These are phyloP conservation scores for Teratosphaeria viscida DNA, from an alignment of 2,329 filamentous ascomycete species.

Conservation along the genomic window DNA sequence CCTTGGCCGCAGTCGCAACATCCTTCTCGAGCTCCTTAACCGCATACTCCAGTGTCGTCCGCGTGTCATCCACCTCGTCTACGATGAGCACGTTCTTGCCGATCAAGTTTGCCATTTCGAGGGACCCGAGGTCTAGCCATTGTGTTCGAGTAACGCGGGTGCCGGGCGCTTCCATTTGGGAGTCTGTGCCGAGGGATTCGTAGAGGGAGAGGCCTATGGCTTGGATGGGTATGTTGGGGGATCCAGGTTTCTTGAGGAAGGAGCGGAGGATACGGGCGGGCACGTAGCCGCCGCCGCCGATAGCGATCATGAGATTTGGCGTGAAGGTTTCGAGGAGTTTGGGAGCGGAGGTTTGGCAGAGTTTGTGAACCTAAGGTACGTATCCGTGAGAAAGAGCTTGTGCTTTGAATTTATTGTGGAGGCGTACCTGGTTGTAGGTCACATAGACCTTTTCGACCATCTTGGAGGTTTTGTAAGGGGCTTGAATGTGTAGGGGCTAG, in stretches of 20 bases:
- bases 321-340: slow-evolving; percentile 75
- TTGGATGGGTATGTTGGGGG: slow-evolving; percentile 95
- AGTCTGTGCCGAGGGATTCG: slow-evolving; percentile 58
- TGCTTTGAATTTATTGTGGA: not conserved
- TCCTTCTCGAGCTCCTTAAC: slow-evolving; percentile 92
- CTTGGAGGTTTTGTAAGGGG: slow-evolving; percentile 4
- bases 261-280: slow-evolving; percentile 94
- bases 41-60: slow-evolving; percentile 88
- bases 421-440: slow-evolving; percentile 70
- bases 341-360: slow-evolving; percentile 78
- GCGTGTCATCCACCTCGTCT: slow-evolving; percentile 90
- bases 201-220: slow-evolving; percentile 97
- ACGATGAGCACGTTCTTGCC: slow-evolving; percentile 89
- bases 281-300: slow-evolving; percentile 94
- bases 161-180: slow-evolving; percentile 61
- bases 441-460: slow-evolving; percentile 72
- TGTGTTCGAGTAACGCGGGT: slow-evolving; percentile 96
- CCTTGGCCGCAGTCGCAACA: slow-evolving; percentile 67
- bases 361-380: slow-evolving; percentile 71
- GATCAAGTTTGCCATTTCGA: slow-evolving; percentile 80
- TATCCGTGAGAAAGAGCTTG: not conserved
- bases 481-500: not conserved
- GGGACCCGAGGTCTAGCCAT: slow-evolving; percentile 84
- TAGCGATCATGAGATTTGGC: slow-evolving; percentile 91
- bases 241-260: slow-evolving; percentile 82